Evolutionary conservation across 495 filamentous ascomycete genomes (phyloP).

Genomic region (Penicillium chermesinum): DNA sequence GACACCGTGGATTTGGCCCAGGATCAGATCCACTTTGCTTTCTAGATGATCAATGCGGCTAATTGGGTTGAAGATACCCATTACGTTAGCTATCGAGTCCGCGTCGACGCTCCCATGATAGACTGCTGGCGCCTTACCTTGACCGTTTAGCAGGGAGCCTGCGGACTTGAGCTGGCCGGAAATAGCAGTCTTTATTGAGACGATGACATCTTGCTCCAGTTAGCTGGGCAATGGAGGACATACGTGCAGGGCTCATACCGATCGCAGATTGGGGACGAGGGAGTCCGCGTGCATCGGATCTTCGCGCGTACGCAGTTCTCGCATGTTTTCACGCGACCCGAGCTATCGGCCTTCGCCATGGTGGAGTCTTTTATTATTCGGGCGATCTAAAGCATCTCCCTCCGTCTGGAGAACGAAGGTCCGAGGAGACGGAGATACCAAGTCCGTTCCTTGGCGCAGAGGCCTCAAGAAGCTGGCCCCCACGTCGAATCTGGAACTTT

Average conservation of each 20-base stretch:
- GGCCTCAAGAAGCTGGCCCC: background rate
- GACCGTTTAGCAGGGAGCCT: slow-evolving; percentile 10
- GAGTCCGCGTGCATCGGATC: slow-evolving; percentile 13
- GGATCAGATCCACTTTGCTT: slow-evolving; percentile 16
- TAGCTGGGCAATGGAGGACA: background rate
- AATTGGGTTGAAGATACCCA: no score
- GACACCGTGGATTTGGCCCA: slow-evolving; percentile 8
- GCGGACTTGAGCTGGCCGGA: slow-evolving; percentile 12
- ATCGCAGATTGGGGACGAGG: slow-evolving; percentile 9
- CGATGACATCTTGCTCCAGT: slow-evolving; percentile 11
- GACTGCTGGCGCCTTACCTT: slow-evolving; percentile 3
- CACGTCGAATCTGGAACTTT: no score
- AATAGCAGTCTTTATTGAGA: slow-evolving; percentile 18
- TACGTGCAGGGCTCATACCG: slow-evolving; percentile 5
- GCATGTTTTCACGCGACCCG: slow-evolving; percentile 11
- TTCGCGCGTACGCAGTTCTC: slow-evolving; percentile 17
- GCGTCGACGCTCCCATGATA: background rate
- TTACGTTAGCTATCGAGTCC: background rate
- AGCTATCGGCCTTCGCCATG: background rate
- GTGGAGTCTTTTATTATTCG: no score
- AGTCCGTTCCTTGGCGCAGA: background rate
- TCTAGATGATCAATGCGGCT: slow-evolving; percentile 15
- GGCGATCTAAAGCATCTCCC: slow-evolving; percentile 1
- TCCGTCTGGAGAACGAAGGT: slow-evolving; percentile 2
- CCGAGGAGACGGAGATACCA: slow-evolving; percentile 10